Evolutionary conservation across 2,329 filamentous ascomycete species (phyloP), one percentile per base, ranked within the genome.

Genomic region (Alternaria conjuncta): DNA sequence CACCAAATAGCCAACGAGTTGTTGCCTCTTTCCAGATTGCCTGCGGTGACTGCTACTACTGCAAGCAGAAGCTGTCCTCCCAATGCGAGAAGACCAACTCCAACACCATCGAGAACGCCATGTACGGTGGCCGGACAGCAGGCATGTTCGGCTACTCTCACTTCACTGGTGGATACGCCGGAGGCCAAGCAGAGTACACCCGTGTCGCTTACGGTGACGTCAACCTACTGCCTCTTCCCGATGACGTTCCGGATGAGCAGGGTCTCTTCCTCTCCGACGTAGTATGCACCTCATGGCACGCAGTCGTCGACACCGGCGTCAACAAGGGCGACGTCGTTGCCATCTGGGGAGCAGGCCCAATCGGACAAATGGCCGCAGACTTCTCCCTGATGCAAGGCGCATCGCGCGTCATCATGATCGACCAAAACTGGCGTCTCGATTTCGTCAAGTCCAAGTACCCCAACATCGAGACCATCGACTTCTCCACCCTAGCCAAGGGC

Each of bases 11-110:
- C 13, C 82, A 85, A 65, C 78, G 93, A 28, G 94, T 96, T 20
- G 93, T 97, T 1, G 93, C 91, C 0, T 92, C 89, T 10, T 97
- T 97, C 83, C 93, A 96, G 78, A 96, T 97, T 74, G 92, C 93
- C 9, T 87, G 83, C 67, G 85, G 82, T 55, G 76, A 82, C 18
- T 97, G 94, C 82, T 90, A 88, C 79, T 94, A 89, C 79, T 97
- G 93, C 83, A 86, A 90, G 68, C 86, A 92, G 80, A 93, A 93
- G 78, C 84, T 93, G 2, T 92, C 89, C 0, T 93, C 90, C 15
- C 90, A 93, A 73, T 97, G 93, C 78, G 92, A 94, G 73, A 88
- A 84, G 79, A 96, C 93, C 0, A 96, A 93, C 78, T 82, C 88
- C 45, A 96, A 93, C 77, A 89, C 86, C 0, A 86, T 88, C 47